Percentiles rank a stretch among this genome's conserved stretches.
Evolutionary conservation across 495 filamentous ascomycete genomes (phyloP).

Genomic region (Xylaria cubensis): DNA sequence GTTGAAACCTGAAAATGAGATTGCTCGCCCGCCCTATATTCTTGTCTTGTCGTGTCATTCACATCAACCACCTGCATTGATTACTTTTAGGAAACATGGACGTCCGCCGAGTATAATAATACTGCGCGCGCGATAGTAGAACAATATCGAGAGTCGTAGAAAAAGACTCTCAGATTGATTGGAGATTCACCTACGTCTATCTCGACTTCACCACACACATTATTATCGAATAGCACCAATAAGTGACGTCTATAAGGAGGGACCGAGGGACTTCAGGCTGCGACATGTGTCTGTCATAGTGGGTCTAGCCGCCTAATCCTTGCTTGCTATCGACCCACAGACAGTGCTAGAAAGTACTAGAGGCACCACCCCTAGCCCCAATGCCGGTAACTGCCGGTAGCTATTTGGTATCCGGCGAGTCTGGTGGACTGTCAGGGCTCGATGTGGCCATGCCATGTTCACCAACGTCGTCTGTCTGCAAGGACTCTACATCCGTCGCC

Average conservation of each 20-base stretch:
- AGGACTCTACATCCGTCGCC: slow-evolving; percentile 29
- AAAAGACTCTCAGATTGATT: neutral
- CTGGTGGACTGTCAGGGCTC: neutral
- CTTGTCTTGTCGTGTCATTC: neutral
- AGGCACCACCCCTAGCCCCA: neutral
- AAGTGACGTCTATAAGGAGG: slow-evolving; percentile 16
- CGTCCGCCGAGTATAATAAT: neutral
- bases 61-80: neutral
- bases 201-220: neutral
- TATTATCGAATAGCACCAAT: slow-evolving; percentile 7
- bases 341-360: slow-evolving; percentile 16
- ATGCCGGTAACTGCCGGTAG: no score
- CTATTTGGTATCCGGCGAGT: neutral
- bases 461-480: slow-evolving; percentile 23
- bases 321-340: neutral
- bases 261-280: neutral
- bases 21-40: neutral
- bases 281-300: slow-evolving; percentile 21
- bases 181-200: neutral
- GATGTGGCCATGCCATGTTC: neutral
- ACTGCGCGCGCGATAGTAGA: neutral
- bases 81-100: neutral
- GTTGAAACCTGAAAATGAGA: neutral
- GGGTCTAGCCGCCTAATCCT: neutral
- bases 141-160: neutral